Base-by-base conservation (phyloP, 306 rosid genomes). In the Cicer bijugum region DNA sequence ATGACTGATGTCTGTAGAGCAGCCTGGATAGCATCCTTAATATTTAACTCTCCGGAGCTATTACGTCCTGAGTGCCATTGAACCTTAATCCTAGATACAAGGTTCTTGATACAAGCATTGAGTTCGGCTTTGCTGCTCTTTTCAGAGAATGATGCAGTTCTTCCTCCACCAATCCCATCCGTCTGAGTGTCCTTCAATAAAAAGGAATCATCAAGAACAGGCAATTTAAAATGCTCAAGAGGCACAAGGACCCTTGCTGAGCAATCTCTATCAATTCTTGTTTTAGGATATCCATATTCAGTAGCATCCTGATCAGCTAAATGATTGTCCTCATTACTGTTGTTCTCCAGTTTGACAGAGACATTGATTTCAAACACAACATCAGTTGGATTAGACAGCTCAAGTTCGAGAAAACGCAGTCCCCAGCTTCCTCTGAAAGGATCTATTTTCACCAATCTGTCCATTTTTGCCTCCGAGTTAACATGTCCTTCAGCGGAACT, bases 371-470 rank as follows among this genome's bases (percentile, higher is more conserved):
- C 97, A 75, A 88, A 95, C 17, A 79, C 85, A 16, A 94, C 88
- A 67, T 94, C 97, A 12, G 97, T 95, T 63, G 97, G 90, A 82
- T 91, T 95, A 51, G 90, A 87, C 79, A 90, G 77, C 85, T 95
- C 99, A n/a, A 95, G 89, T 83, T 95, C 97, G 61, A 95, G 90
- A 79, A 91, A 95, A 52, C 93, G 86, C 45, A 94, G 86, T 64
- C 96, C 96, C 99, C 96, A 94, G 81, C 97, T 91, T 85, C 97
- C 97, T 74, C 97, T 84, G 68, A 84, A 86, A 74, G 97, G 97
- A 83, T 91, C 96, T 69, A 91, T 88, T 81, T 90, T 95, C 85
- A 90, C 96, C 83, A 89, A 86, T 82, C 86, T 84, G 80, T 95
- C 93, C 71, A 90, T 81, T 81, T 89, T 87, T 67, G 75, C 71